A percentile compares a stretch with the other conserved stretches of the same genome.
Conservation (phyloP, 2,329 filamentous ascomycete genomes). For the Endocalyx cinctus region DNA sequence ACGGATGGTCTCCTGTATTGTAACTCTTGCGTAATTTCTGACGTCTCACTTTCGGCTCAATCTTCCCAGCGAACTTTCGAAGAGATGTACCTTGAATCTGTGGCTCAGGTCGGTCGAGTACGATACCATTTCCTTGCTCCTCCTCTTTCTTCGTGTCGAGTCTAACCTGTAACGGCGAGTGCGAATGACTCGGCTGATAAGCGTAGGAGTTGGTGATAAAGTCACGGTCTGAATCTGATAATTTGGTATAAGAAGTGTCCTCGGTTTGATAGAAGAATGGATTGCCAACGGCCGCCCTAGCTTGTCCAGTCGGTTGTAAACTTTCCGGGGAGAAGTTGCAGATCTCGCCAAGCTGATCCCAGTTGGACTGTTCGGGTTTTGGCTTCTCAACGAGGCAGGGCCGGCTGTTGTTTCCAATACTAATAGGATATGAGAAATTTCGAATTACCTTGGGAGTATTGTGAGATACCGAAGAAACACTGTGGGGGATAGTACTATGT, state of each 20-base stretch:
- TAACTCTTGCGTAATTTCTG: conserved; percentile 10
- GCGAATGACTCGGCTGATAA: conserved; percentile 5
- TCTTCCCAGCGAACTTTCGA: conserved; percentile 18
- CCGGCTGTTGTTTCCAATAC: conserved; percentile 9
- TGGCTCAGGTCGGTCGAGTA: conserved; percentile 15
- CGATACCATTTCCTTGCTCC: conserved; percentile 19
- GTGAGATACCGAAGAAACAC: too few relatives aligned
- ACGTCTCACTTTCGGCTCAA: conserved; percentile 9
- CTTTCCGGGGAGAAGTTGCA: conserved; percentile 22
- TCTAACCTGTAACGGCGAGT: conserved; percentile 9
- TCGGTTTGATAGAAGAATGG: conserved; percentile 23
- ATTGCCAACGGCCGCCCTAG: conserved; percentile 18
- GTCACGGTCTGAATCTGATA: conserved; percentile 10
- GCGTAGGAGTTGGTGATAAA: conserved; percentile 4
- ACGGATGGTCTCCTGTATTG: conserved; percentile 17
- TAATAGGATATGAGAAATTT: conserved; percentile 29
- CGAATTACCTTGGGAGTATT: too few relatives aligned
- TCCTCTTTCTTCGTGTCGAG: conserved; percentile 17
- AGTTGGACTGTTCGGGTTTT: conserved; percentile 13
- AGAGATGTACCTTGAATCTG: conserved; percentile 16
- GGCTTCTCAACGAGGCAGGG: conserved; percentile 4
- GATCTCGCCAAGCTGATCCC: conserved; percentile 25
- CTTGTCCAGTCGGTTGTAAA: conserved; percentile 11
- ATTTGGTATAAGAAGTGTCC: conserved; percentile 11
- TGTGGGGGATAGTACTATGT: too few relatives aligned